Base-by-base conservation (phyloP, 129 eudicot genomes). In the Ambrosia artemisiifolia region DNA sequence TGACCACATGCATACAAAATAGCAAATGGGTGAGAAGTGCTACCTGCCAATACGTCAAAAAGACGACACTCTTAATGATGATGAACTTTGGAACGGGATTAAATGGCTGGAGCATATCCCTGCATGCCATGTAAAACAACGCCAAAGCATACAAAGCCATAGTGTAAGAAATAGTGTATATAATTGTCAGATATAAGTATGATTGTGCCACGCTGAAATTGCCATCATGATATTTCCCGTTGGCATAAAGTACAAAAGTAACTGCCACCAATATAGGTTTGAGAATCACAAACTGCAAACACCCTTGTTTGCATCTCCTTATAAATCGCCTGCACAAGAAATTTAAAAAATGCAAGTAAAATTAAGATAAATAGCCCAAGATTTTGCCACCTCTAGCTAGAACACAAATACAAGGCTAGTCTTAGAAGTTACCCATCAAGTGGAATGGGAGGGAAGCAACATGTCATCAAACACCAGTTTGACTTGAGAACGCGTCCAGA, bases 11-110 rank as follows among this genome's bases (percentile, higher is more conserved):
- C 46, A 24, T 48, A 62, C 55, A 63, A 38, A 18, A 60, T 47
- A 48, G 11, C 28, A 24, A 10, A 57, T 43, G 32, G 32, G 82
- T 67, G 54, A 53, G 34, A 72, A 69, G 16, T 38, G 47, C 11
- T 91, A 88, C 97, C 97, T 91, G 97, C 97, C 97, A 91, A 69
- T 91, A 91, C 18, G 97, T 91, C 71, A 91, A 80, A 78, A 91
- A 91, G 33, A 91, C 94, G 19, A 91, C 97, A 71, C 96, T 88
- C 65, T 91, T 91, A 40, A 91, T 91, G 17, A 91, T 84, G 80
- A 91, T 82, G 75, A 91, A 91, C 59, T 91, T 91, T 32, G 97
- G 97, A 40, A 91, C 94, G 14, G 97, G 97, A 79, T 91, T 91
- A 74, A 88, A 91, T 6, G 97, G 97, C 69, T 80, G 83, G 63